These are phyloP conservation scores for Candida ponderosae DNA, from an alignment of 805 yeast species.

Conservation along the genomic window DNA sequence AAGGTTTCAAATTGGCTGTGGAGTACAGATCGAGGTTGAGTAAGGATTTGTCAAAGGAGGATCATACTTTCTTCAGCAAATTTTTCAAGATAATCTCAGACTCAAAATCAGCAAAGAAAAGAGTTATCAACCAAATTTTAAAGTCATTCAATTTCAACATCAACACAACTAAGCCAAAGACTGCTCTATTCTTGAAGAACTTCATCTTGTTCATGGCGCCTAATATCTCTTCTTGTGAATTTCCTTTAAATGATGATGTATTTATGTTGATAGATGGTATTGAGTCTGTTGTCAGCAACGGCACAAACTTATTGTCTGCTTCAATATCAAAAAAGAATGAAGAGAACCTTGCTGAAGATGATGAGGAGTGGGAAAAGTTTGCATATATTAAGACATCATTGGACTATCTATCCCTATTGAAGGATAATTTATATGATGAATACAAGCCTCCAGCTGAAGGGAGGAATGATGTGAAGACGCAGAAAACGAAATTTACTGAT, in stretches of 20 bases:
- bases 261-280: conserved; percentile 34
- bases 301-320: not conserved
- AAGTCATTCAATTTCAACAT: conserved; percentile 23
- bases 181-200: conserved; percentile 14
- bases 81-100: conserved; percentile 36
- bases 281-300: conserved; percentile 20
- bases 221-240: conserved; percentile 32
- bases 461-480: not conserved
- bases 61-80: conserved; percentile 24
- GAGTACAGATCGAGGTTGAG: conserved; percentile 29
- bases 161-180: conserved; percentile 15
- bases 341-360: too few relatives aligned
- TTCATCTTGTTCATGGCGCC: conserved; percentile 26
- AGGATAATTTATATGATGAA: not conserved
- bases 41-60: conserved; percentile 20
- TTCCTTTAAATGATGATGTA: conserved; percentile 44
- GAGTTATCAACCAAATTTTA: conserved; percentile 28
- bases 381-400: not conserved
- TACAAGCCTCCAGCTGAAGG: not conserved
- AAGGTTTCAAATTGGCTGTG: conserved; percentile 53
- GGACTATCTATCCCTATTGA: not conserved
- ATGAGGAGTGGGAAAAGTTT: not conserved
- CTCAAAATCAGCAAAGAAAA: conserved; percentile 30
- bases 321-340: too few relatives aligned
- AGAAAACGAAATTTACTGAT: not conserved